phyloP scores from a whole-genome alignment of 2,329 filamentous ascomycete genomes.

The Diaporthe ilicicola region DNA sequence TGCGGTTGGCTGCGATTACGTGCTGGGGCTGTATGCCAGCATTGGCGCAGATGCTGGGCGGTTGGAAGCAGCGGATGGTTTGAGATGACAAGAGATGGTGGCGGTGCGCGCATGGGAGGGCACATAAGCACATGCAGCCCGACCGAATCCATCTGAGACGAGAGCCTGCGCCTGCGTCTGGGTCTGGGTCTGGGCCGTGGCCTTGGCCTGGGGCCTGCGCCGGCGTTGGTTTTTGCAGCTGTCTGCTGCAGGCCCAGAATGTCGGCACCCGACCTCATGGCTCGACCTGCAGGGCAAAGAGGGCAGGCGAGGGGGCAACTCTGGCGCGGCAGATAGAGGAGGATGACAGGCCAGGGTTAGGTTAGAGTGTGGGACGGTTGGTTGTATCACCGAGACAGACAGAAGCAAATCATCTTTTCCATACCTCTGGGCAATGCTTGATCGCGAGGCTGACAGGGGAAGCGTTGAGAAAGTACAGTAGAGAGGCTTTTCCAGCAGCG shows the following conservation, averaged over 20 bases:
- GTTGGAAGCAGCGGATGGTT: background rate
- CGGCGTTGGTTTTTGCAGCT: background rate
- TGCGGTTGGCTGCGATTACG: background rate
- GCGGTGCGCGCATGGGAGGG: background rate
- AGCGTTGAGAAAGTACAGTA: background rate
- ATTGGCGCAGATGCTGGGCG: background rate
- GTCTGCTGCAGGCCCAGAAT: slow-evolving; percentile 15
- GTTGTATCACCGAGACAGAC: background rate
- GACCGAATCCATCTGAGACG: slow-evolving; percentile 16
- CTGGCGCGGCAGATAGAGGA: background rate
- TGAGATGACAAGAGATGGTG: background rate
- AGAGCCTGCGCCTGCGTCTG: background rate
- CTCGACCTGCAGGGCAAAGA: slow-evolving; percentile 8
- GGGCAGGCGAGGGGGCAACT: background rate
- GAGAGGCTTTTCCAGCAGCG: background rate
- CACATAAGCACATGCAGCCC: slow-evolving; percentile 2
- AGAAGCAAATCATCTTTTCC: background rate
- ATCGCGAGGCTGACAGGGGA: slow-evolving; percentile 12
- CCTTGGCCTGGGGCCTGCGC: background rate
- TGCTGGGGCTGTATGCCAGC: background rate
- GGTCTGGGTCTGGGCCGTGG: background rate
- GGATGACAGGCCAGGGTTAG: background rate
- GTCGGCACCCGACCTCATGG: slow-evolving; percentile 11
- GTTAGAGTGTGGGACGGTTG: background rate
- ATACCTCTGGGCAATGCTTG: background rate